Base-by-base conservation (phyloP, 805 yeast genomes). In the Komagataella phaffii region DNA sequence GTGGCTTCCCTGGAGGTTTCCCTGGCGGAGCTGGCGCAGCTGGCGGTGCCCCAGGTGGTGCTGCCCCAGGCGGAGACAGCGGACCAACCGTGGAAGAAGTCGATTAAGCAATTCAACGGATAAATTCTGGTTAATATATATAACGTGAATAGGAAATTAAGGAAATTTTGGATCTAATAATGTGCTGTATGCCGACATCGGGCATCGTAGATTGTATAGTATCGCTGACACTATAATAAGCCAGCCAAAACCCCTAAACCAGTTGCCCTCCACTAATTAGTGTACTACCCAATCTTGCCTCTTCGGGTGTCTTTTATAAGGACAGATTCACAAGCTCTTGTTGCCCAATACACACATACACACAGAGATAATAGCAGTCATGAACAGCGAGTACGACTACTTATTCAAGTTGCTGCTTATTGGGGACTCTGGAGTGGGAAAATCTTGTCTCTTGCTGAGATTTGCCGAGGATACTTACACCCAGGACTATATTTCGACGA, bases 371-470 rank as follows among this genome's bases (percentile, higher is more conserved):
- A 18, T 7, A 23, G 19, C 17, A 19, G 44, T 17, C 24, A 85
- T 86, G 93, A 86, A 85, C 71, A 83, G 84, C 76, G 95, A 95
- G 72, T 93, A 93, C 96, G 99, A 93, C 72, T 93, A 89, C 68
- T 78, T 93, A 64, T 93, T 93, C 75, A 93, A 93, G 72, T 80
- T 93, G 60, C 76, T 93, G 66, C 80, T 93, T 71, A 93, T 93
- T 62, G 99, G 99, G 55, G 96, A 93, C 70, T 91, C 98, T 48
- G 99, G 99, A 60, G 99, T 93, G 50, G 99, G 99, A 56, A 93
- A 93, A 69, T 89, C 97, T 6, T 93, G 98, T 77, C 75, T 93
- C 66, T 75, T 93, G 63, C 75, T 93, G 64, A 82, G 99, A 70
- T 93, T 93, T 67, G 96, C 97, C 51, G 99, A 93, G 68, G 95